phyloP scores from a whole-genome alignment of 164 flowering plant genomes.

The Vitis riparia region DNA sequence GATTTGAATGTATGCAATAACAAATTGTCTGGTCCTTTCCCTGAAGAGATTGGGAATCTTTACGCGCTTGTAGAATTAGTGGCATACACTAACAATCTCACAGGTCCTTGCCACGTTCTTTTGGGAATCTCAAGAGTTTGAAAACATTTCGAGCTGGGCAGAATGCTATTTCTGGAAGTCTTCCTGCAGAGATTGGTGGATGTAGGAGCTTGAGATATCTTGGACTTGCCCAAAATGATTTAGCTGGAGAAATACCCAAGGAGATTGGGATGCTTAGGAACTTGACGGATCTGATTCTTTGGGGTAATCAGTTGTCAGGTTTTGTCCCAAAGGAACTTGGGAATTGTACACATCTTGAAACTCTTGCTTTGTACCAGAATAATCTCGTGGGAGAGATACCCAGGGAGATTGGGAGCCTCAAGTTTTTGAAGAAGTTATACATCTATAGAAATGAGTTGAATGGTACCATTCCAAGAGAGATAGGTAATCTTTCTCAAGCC shows the following conservation, averaged over 20 bases:
- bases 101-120: conserved; percentile 68
- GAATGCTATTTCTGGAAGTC: conserved; percentile 69
- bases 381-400: conserved; percentile 73
- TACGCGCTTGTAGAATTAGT: conserved; percentile 57
- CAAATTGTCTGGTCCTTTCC: conserved; percentile 58
- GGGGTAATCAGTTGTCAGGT: conserved; percentile 72
- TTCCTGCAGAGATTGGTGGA: conserved; percentile 66
- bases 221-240: conserved; percentile 79
- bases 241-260: conserved; percentile 68
- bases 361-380: conserved; percentile 75
- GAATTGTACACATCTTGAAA: conserved; percentile 62
- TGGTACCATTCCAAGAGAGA: conserved; percentile 78
- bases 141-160: conserved; percentile 79
- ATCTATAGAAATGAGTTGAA: conserved; percentile 78
- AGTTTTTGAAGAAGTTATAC: conserved; percentile 49
- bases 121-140: conserved; percentile 75
- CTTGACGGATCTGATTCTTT: conserved; percentile 60
- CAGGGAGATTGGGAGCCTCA: conserved; percentile 62
- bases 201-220: conserved; percentile 59
- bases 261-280: conserved; percentile 70
- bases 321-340: conserved; percentile 72
- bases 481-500: conserved; percentile 74
- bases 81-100: conserved; percentile 73
- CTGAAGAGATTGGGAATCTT: conserved; percentile 73
- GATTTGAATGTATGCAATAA: conserved; percentile 34